Evolutionary conservation across 441 rosid species (phyloP).

Genomic region (Kokia cookei): DNA sequence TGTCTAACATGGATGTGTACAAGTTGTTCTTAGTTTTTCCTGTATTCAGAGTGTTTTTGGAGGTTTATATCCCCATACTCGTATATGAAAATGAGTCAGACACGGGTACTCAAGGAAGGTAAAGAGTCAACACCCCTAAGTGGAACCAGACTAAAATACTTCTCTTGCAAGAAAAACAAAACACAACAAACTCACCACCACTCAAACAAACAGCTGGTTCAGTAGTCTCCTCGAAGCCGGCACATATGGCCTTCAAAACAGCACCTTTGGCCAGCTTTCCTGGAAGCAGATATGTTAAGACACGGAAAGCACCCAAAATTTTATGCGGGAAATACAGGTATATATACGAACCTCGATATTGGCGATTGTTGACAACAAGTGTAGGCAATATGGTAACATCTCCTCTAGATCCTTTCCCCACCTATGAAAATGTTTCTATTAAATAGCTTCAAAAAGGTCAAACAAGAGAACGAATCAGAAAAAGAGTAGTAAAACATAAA

Average conservation of each 20-base stretch:
- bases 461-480: not conserved
- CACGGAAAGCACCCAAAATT: not conserved
- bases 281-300: constrained; percentile 26
- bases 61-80: not conserved
- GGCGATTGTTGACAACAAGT: constrained; percentile 91
- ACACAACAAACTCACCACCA: constrained; percentile 44
- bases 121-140: not conserved
- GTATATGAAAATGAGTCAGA: no score
- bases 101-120: no score
- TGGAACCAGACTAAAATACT: not conserved
- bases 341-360: constrained; percentile 72
- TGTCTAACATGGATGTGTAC: not conserved
- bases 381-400: constrained; percentile 99
- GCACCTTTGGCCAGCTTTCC: constrained; percentile 93
- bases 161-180: not conserved
- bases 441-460: constrained; percentile 12
- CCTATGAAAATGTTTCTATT: constrained; percentile 34
- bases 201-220: constrained; percentile 90
- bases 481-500: not conserved
- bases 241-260: constrained; percentile 86
- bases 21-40: no score
- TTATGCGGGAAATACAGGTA: constrained; percentile 1
- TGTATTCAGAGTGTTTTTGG: not conserved
- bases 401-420: constrained; percentile 97
- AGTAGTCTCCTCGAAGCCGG: constrained; percentile 98